phyloP scores from a whole-genome alignment of 768 basidiomycete genomes.

The Mrakia hoshinonis region DNA sequence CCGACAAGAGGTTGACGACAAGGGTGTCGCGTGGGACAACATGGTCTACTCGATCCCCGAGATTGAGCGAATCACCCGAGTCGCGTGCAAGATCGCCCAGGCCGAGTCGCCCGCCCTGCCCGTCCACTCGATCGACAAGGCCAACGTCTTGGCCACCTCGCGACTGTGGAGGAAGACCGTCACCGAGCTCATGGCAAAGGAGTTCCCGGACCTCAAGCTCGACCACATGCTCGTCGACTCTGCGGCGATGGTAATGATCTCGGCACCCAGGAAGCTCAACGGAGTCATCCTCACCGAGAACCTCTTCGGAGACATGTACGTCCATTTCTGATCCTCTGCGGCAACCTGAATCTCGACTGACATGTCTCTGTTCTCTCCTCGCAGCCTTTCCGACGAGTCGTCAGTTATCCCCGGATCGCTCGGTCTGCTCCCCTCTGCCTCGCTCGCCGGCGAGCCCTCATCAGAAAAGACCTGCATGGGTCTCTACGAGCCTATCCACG shows the following conservation, averaged over 20 bases:
- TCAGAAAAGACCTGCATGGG: constrained; percentile 66
- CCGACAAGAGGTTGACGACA: constrained; percentile 72
- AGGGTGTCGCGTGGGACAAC: constrained; percentile 71
- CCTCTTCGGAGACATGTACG: constrained; percentile 93
- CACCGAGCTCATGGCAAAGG: constrained; percentile 66
- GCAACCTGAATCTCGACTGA: neutral
- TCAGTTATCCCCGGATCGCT: constrained; percentile 97
- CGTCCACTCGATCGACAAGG: constrained; percentile 94
- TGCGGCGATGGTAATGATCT: constrained; percentile 89
- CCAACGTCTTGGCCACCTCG: constrained; percentile 92
- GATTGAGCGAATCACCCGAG: constrained; percentile 87
- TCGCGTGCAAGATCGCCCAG: constrained; percentile 86
- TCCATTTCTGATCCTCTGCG: constrained; percentile 20
- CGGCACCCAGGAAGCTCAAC: constrained; percentile 82
- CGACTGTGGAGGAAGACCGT: constrained; percentile 91
- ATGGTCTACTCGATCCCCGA: constrained; percentile 88
- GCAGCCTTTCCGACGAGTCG: constrained; percentile 85
- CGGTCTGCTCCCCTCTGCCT: constrained; percentile 90
- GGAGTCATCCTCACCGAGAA: constrained; percentile 93
- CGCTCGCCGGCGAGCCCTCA: constrained; percentile 74
- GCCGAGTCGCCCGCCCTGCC: constrained; percentile 71
- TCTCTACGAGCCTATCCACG: constrained; percentile 95
- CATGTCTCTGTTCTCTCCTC: neutral
- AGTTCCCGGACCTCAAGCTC: constrained; percentile 78
- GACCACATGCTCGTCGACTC: constrained; percentile 93